A percentile compares a stretch with the other conserved stretches of the same genome.
Conservation (phyloP, 1,284 basidiomycete species). For the Ceratorhiza oryzae-sativae region DNA sequence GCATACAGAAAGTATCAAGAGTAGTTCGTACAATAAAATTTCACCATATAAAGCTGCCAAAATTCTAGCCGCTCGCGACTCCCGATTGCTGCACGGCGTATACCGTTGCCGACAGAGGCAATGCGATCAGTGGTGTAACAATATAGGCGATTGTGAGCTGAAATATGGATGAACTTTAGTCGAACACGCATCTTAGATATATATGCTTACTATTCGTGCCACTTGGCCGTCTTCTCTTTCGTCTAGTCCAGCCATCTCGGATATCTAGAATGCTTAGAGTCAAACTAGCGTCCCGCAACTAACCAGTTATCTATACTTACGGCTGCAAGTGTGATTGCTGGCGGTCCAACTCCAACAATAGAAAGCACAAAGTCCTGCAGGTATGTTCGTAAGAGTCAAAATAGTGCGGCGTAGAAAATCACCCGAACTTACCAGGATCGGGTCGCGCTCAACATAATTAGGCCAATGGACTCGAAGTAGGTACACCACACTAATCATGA, state of each 20-base stretch:
- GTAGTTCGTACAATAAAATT: too few species aligned
- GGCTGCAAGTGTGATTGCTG: constrained; percentile 28
- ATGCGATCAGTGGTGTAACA: constrained; percentile 20
- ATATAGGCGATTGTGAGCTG: constrained; percentile 27
- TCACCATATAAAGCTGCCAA: neutral
- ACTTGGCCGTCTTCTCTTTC: constrained; percentile 24
- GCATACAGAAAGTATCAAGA: too few species aligned
- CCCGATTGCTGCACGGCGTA: constrained; percentile 24
- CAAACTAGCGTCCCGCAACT: neutral
- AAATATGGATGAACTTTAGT: neutral
- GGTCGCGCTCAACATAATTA: constrained; percentile 24
- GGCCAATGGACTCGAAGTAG: constrained; percentile 21
- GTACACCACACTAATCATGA: constrained; percentile 25
- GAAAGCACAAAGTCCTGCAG: constrained; percentile 33
- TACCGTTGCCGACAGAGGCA: constrained; percentile 12
- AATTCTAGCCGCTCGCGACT: neutral
- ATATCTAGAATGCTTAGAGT: constrained; percentile 3
- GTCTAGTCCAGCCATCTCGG: constrained; percentile 27
- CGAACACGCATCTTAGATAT: neutral
- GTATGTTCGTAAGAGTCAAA: neutral
- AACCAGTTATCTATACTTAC: neutral
- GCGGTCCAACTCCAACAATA: constrained; percentile 31
- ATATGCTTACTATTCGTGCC: constrained; percentile 15
- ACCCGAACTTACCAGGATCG: constrained; percentile 32
- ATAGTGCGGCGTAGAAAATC: neutral